Base-by-base conservation (phyloP, 495 filamentous ascomycete species). In the Parathielavia hyrcaniae region DNA sequence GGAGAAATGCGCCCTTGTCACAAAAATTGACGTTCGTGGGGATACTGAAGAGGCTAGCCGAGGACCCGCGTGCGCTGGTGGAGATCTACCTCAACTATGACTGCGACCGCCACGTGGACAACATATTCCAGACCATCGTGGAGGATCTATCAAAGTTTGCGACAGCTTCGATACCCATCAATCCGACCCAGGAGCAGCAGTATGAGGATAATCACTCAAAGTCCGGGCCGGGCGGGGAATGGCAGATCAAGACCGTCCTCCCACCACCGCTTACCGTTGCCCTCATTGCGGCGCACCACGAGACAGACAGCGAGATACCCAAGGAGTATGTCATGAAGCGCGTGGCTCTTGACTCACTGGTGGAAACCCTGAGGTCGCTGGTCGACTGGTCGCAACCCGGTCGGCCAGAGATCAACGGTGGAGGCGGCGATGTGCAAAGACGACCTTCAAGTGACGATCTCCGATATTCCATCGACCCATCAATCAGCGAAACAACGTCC, bases 71-170 rank as follows among this genome's bases (percentile, higher is more conserved):
- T 39, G 91, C 89, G 0, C 69, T 99, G 58, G 95, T 99, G 5
- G 95, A 99, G 73, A 86, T 93, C 16, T 99, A 97, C 70, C 81
- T 99, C 54, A 99, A 99, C 69, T 99, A 99, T 63, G 95, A 99
- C 66, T 99, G 95, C 71, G 95, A 97, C 65, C 79, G 90, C 35
- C 88, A 89, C 22, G 78, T 97, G 61, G 95, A 99, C 71, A 97
- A 99, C 64, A 96, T 97, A 66, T 97, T 95, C 71, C 92, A 99
- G 69, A 87, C 84, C 53, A 79, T 95, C 40, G 91, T 97, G 30
- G 95, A 99, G 70, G 91, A 97, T 71, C 72, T 97, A 11, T 91
- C 92, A 17, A 85, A 85, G 57, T 86, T 92, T 50, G 84, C 89
- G 0, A 89, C 86, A 53, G 77, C 84, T 12, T 84, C 91, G 0